Evolutionary conservation across 2,329 filamentous ascomycete species (phyloP).

Genomic region (Alternaria panax): DNA sequence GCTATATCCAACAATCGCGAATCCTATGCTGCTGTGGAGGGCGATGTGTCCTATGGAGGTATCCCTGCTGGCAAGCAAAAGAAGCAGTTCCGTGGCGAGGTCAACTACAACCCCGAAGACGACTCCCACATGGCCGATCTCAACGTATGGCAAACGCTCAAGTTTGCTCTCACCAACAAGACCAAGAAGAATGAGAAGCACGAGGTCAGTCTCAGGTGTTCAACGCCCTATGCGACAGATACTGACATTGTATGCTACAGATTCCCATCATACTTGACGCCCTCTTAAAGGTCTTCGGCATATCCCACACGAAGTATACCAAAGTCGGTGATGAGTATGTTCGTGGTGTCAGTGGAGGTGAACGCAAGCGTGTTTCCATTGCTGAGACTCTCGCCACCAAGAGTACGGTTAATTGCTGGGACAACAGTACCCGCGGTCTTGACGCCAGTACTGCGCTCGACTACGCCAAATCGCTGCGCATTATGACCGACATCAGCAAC

Average conservation of each 20-base stretch:
- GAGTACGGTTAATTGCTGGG: slow-evolving; percentile 76
- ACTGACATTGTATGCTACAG: slow-evolving; percentile 1
- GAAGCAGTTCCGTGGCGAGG: slow-evolving; percentile 75
- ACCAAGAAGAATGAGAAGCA: slow-evolving; percentile 70
- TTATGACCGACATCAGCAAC: slow-evolving; percentile 80
- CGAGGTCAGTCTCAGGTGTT: slow-evolving; percentile 43
- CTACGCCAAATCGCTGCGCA: slow-evolving; percentile 77
- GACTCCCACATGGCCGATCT: slow-evolving; percentile 77
- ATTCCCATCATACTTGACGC: slow-evolving; percentile 74
- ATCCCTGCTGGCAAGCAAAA: slow-evolving; percentile 72
- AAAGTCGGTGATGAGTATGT: slow-evolving; percentile 76
- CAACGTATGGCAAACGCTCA: slow-evolving; percentile 79
- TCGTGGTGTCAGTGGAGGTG: slow-evolving; percentile 79
- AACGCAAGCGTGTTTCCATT: slow-evolving; percentile 77
- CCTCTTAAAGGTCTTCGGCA: slow-evolving; percentile 79
- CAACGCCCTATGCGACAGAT: background rate
- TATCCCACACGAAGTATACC: slow-evolving; percentile 76
- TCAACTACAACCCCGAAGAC: slow-evolving; percentile 80
- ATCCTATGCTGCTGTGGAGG: slow-evolving; percentile 70
- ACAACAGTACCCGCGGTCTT: slow-evolving; percentile 81
- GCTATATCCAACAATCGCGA: slow-evolving; percentile 74
- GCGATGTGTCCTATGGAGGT: slow-evolving; percentile 75
- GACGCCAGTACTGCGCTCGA: slow-evolving; percentile 81
- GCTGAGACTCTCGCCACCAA: slow-evolving; percentile 75
- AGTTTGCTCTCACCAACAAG: slow-evolving; percentile 78